Evolutionary conservation across 2,329 filamentous ascomycete genomes (phyloP).

Genomic region (Alternaria sp.): DNA sequence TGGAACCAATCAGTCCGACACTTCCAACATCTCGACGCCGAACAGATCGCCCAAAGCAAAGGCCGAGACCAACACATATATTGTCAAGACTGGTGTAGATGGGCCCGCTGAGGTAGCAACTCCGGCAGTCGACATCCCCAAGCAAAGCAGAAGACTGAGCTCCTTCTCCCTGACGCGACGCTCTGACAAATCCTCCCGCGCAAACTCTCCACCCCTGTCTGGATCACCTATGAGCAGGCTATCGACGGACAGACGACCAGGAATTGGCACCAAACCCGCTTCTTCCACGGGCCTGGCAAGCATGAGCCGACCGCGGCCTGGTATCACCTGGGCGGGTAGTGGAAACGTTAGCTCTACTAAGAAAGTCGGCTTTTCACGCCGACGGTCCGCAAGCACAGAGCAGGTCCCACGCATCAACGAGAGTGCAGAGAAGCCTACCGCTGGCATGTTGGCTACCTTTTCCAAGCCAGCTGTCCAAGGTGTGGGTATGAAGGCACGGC

Average conservation of each 20-base stretch:
- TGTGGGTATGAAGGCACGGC: slow-evolving; percentile 78
- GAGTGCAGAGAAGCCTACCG: slow-evolving; percentile 35
- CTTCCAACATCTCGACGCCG: background rate
- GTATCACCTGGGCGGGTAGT: slow-evolving; percentile 40
- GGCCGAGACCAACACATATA: slow-evolving; percentile 20
- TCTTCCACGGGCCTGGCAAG: slow-evolving; percentile 40
- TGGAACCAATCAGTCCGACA: slow-evolving; percentile 1
- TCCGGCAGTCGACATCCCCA: slow-evolving; percentile 32
- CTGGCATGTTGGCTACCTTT: slow-evolving; percentile 44
- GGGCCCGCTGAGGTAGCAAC: slow-evolving; percentile 31
- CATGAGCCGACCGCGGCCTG: slow-evolving; percentile 35
- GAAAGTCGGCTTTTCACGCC: slow-evolving; percentile 32
- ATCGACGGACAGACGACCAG: slow-evolving; percentile 20
- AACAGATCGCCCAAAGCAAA: slow-evolving; percentile 8
- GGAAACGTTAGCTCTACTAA: slow-evolving; percentile 23
- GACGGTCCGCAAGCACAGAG: slow-evolving; percentile 48
- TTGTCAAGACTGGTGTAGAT: slow-evolving; percentile 40
- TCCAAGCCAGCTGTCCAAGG: slow-evolving; percentile 65
- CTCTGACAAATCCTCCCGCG: slow-evolving; percentile 46
- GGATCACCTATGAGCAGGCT: slow-evolving; percentile 46
- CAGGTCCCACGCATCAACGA: slow-evolving; percentile 33
- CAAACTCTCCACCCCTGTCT: slow-evolving; percentile 45
- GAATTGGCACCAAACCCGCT: slow-evolving; percentile 25
- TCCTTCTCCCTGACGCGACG: slow-evolving; percentile 48
- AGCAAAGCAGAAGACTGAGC: slow-evolving; percentile 38